Conservation (phyloP, 2,329 filamentous ascomycete species). For the Rutstroemia sp. region DNA sequence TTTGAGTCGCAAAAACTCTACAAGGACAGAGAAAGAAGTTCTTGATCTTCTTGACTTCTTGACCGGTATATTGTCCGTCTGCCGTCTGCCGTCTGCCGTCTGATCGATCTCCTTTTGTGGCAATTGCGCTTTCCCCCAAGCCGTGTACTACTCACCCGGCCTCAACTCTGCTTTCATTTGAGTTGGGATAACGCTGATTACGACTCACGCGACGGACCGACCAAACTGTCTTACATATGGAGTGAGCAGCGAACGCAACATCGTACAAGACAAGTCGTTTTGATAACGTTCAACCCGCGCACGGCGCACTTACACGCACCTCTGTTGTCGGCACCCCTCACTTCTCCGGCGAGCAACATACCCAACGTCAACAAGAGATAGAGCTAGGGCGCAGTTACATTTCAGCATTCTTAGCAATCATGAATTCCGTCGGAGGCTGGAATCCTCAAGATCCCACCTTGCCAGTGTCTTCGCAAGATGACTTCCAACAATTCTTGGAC, state of each 20-base stretch:
- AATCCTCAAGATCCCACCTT: slow-evolving; percentile 49
- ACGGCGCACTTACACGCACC: background rate
- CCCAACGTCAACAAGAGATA: background rate
- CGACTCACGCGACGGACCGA: background rate
- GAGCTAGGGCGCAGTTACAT: background rate
- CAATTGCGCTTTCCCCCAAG: background rate
- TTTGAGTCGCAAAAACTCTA: too few species aligned
- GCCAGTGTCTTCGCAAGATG: slow-evolving; percentile 46
- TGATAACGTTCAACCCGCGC: background rate
- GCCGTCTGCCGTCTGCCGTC: background rate
- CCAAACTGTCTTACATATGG: background rate
- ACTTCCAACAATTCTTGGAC: slow-evolving; percentile 58
- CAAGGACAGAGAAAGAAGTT: background rate
- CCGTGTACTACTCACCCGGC: background rate
- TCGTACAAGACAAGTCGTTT: background rate
- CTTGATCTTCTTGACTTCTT: background rate
- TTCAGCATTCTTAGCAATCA: slow-evolving; percentile 15
- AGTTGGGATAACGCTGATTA: too few species aligned
- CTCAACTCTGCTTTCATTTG: too few species aligned
- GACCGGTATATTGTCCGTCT: background rate
- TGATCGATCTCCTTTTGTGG: background rate
- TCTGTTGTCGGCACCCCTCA: slow-evolving; percentile 2
- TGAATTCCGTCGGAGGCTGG: slow-evolving; percentile 37
- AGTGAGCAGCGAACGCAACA: background rate
- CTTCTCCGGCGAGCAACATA: background rate